phyloP scores from a whole-genome alignment of 2,329 filamentous ascomycete species.

The Ceratocystis smalleyi region DNA sequence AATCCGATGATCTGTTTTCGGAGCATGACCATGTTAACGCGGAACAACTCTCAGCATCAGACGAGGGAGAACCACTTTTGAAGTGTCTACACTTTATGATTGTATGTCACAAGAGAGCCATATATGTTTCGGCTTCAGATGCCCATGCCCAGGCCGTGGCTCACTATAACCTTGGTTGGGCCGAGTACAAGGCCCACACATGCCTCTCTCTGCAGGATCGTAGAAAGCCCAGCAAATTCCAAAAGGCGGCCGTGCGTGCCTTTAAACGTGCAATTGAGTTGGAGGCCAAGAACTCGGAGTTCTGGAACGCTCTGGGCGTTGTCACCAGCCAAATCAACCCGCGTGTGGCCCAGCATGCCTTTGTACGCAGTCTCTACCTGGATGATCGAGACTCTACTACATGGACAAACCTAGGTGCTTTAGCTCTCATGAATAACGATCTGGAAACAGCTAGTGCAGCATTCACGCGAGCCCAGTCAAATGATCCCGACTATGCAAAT shows the following conservation, averaged over 20 bases:
- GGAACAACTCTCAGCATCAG: slow-evolving; percentile 25
- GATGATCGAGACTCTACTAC: slow-evolving; percentile 72
- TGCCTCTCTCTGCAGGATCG: slow-evolving; percentile 41
- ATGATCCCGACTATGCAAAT: slow-evolving; percentile 82
- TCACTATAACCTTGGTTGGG: slow-evolving; percentile 94
- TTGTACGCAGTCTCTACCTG: slow-evolving; percentile 80
- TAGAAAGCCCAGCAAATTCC: slow-evolving; percentile 47
- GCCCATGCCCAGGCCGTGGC: slow-evolving; percentile 83
- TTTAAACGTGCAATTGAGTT: slow-evolving; percentile 95
- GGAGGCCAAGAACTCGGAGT: slow-evolving; percentile 84
- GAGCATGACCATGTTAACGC: slow-evolving; percentile 51
- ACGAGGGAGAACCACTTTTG: slow-evolving; percentile 33
- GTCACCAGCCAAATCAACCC: slow-evolving; percentile 77
- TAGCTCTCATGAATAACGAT: slow-evolving; percentile 77
- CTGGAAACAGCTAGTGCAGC: slow-evolving; percentile 72
- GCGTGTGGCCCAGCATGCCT: slow-evolving; percentile 79
- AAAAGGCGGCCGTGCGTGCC: slow-evolving; percentile 69
- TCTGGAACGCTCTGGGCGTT: slow-evolving; percentile 92
- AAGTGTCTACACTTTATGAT: slow-evolving; percentile 56
- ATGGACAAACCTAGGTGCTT: slow-evolving; percentile 81
- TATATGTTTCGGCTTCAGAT: slow-evolving; percentile 57
- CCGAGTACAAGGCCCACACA: slow-evolving; percentile 66
- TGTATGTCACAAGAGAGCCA: slow-evolving; percentile 73
- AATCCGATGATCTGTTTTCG: slow-evolving; percentile 34
- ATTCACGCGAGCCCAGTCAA: slow-evolving; percentile 81